Evolutionary conservation across 768 basidiomycete genomes (phyloP).

Genomic region (Pisolithus microcarpus): DNA sequence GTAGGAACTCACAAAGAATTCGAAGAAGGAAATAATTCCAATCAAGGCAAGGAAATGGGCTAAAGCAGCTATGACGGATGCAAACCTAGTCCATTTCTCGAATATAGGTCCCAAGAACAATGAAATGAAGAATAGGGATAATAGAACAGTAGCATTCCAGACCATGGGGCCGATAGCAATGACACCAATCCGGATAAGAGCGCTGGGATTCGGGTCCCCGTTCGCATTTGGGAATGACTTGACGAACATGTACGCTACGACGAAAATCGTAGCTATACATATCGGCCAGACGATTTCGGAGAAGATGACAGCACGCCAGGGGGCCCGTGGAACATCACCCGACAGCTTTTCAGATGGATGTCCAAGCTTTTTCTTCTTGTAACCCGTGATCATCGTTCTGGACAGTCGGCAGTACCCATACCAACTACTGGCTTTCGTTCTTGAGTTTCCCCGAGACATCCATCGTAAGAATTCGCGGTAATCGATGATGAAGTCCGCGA

Average conservation of each 20-base stretch:
- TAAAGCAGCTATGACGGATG: constrained; percentile 84
- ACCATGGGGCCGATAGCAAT: constrained; percentile 89
- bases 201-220: constrained; percentile 66
- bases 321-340: constrained; percentile 86
- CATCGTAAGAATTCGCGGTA: constrained; percentile 97
- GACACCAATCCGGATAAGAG: constrained; percentile 82
- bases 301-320: constrained; percentile 76
- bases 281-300: constrained; percentile 82
- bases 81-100: constrained; percentile 79
- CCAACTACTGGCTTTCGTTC: constrained; percentile 96
- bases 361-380: constrained; percentile 98
- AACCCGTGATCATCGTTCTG: constrained; percentile 95
- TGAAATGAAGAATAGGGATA: constrained; percentile 83
- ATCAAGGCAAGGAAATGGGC: constrained; percentile 80
- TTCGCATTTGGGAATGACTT: constrained; percentile 74
- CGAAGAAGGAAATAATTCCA: constrained; percentile 85
- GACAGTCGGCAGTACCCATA: constrained; percentile 98
- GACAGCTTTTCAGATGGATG: constrained; percentile 97
- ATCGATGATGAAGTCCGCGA: constrained; percentile 95
- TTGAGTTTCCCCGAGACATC: constrained; percentile 99
- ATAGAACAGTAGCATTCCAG: constrained; percentile 86
- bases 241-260: constrained; percentile 86
- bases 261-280: constrained; percentile 65
- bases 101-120: constrained; percentile 89
- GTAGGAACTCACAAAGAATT: constrained; percentile 76